Evolutionary conservation across 164 flowering plant genomes (phyloP).

Genomic region (Kingdonia uniflora): DNA sequence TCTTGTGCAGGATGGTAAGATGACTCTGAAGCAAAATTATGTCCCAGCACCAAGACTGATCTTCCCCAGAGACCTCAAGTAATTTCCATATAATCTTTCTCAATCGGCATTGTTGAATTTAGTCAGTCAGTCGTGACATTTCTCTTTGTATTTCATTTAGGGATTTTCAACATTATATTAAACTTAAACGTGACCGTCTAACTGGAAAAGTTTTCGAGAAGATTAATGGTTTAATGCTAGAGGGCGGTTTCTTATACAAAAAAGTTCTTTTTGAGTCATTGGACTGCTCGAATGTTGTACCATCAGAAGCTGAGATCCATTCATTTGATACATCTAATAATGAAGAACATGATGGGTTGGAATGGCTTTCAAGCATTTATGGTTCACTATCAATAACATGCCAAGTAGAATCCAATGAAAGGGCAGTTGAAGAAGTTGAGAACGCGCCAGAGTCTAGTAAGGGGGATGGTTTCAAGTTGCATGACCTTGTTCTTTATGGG

Average conservation of each 20-base stretch:
- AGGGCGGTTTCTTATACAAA: conserved; percentile 81
- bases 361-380: conserved; percentile 75
- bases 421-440: conserved; percentile 7
- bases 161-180: conserved; percentile 69
- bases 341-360: conserved; percentile 27
- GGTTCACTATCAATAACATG: conserved; percentile 38
- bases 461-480: conserved; percentile 34
- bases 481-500: conserved; percentile 51
- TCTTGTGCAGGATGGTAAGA: conserved; percentile 58
- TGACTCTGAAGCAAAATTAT: conserved; percentile 26
- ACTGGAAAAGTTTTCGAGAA: conserved; percentile 47
- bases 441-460: conserved; percentile 12
- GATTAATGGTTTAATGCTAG: conserved; percentile 78
- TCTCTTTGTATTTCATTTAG: conserved; percentile 23
- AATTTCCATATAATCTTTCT: conserved; percentile 7
- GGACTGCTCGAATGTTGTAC: conserved; percentile 44
- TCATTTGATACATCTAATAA: conserved; percentile 45
- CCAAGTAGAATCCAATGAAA: conserved; percentile 15
- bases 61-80: conserved; percentile 78
- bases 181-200: conserved; percentile 59
- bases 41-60: conserved; percentile 70
- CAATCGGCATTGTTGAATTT: too few species aligned
- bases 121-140: conserved; percentile 7
- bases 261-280: conserved; percentile 72
- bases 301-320: conserved; percentile 64